Conservation (phyloP, 2,329 filamentous ascomycete genomes). For the Pseudogymnoascus sp. region DNA sequence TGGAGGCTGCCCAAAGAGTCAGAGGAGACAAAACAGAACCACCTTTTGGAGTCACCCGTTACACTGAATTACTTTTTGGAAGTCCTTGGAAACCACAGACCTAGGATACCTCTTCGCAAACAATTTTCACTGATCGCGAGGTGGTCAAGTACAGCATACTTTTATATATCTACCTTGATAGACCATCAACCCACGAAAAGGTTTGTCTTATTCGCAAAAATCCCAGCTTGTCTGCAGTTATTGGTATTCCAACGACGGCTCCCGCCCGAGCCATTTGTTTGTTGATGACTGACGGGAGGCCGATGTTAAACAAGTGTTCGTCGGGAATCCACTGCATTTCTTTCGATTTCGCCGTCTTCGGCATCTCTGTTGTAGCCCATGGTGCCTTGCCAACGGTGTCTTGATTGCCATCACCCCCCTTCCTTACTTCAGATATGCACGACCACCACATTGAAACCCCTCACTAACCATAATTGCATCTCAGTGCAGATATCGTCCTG, state of each 20-base stretch:
- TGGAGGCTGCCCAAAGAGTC: slow-evolving; percentile 1
- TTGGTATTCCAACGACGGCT: background rate
- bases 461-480: slow-evolving; percentile 6
- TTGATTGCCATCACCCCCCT: background rate
- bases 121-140: background rate
- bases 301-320: slow-evolving; percentile 7
- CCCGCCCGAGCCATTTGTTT: background rate
- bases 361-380: background rate
- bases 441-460: slow-evolving; percentile 5
- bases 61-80: background rate
- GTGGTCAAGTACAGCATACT: slow-evolving; percentile 5
- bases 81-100: background rate
- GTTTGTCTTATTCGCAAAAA: slow-evolving; percentile 1
- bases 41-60: background rate
- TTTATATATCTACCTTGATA: slow-evolving; percentile 1
- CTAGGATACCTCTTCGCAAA: background rate
- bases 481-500: slow-evolving; percentile 1
- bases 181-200: slow-evolving; percentile 1
- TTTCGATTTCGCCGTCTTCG: slow-evolving; percentile 3
- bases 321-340: slow-evolving; percentile 1
- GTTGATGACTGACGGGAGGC: slow-evolving; percentile 2
- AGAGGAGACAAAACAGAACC: slow-evolving; percentile 6
- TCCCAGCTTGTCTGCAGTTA: background rate
- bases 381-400: slow-evolving; percentile 8
- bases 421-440: slow-evolving; percentile 5